Evolutionary conservation across 1,284 basidiomycete species (phyloP).

Genomic region (Tylopilus sp.): DNA sequence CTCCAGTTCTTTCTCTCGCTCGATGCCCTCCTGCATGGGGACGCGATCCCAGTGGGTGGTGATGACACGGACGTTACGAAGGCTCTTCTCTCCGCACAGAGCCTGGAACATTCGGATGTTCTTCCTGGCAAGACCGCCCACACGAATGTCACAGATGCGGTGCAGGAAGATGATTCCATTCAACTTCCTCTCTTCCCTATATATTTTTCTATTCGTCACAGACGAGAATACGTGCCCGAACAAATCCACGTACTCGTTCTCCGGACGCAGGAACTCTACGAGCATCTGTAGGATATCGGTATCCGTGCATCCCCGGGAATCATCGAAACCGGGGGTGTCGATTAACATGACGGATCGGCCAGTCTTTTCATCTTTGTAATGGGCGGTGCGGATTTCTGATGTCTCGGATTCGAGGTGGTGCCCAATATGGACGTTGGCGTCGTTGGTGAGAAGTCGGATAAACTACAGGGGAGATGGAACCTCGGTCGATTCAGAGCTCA

Average conservation of each 20-base stretch:
- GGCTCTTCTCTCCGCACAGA: conserved; percentile 54
- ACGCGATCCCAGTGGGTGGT: conserved; percentile 18
- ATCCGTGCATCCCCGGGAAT: conserved; percentile 35
- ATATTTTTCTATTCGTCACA: conserved; percentile 1
- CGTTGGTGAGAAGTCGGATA: no score
- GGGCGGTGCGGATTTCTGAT: no score
- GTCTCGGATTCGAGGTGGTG: no score
- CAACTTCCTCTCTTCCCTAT: conserved; percentile 34
- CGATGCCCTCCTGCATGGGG: conserved; percentile 1
- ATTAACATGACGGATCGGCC: conserved; percentile 28
- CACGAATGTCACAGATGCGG: conserved; percentile 48
- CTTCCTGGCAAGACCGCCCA: conserved; percentile 54
- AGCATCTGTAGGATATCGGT: conserved; percentile 39
- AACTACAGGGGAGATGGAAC: no score
- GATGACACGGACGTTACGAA: conserved; percentile 17
- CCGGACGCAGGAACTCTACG: conserved; percentile 50
- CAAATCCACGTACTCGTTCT: conserved; percentile 35
- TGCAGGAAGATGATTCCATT: conserved; percentile 43
- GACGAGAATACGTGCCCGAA: not conserved
- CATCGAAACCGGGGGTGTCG: conserved; percentile 45
- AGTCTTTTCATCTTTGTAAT: no score
- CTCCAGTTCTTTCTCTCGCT: conserved; percentile 1
- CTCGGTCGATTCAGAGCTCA: no score
- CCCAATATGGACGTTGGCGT: not conserved
- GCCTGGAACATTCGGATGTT: conserved; percentile 57